Evolutionary conservation across 768 basidiomycete species (phyloP).

Genomic region (Mycena galopus): DNA sequence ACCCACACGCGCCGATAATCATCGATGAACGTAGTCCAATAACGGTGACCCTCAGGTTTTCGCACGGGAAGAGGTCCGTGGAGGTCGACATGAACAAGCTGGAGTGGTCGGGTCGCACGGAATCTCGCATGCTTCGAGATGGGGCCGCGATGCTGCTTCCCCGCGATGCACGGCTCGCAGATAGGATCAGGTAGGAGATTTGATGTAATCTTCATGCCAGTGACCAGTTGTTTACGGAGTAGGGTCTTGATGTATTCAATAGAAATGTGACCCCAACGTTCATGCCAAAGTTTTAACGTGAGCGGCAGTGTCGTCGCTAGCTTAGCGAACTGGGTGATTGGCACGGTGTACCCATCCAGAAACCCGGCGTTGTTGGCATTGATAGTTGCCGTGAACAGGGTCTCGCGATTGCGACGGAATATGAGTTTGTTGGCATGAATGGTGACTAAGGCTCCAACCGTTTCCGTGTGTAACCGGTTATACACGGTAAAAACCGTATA

Average conservation of each 20-base stretch:
- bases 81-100: slow-evolving; percentile 46
- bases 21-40: slow-evolving; percentile 49
- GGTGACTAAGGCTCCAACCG: no score
- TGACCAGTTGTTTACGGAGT: slow-evolving; percentile 23
- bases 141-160: slow-evolving; percentile 32
- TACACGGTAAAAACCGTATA: no score
- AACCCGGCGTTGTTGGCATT: slow-evolving; percentile 37
- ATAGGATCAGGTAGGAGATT: slow-evolving; percentile 37
- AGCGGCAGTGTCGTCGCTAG: slow-evolving; percentile 17
- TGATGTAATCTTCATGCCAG: slow-evolving; percentile 33
- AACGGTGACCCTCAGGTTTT: slow-evolving; percentile 39
- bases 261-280: slow-evolving; percentile 38
- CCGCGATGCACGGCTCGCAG: slow-evolving; percentile 39
- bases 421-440: slow-evolving; percentile 10
- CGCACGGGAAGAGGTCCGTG: slow-evolving; percentile 43
- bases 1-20: slow-evolving; percentile 37
- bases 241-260: slow-evolving; percentile 28
- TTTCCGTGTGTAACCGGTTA: no score
- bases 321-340: slow-evolving; percentile 3
- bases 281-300: slow-evolving; percentile 40
- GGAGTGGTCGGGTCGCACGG: slow-evolving; percentile 24
- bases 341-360: slow-evolving; percentile 37
- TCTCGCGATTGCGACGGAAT: neutral
- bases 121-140: slow-evolving; percentile 33
- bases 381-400: slow-evolving; percentile 20